Evolutionary conservation across 2,329 filamentous ascomycete species (phyloP).

Genomic region (Fusarium chlamydosporum): DNA sequence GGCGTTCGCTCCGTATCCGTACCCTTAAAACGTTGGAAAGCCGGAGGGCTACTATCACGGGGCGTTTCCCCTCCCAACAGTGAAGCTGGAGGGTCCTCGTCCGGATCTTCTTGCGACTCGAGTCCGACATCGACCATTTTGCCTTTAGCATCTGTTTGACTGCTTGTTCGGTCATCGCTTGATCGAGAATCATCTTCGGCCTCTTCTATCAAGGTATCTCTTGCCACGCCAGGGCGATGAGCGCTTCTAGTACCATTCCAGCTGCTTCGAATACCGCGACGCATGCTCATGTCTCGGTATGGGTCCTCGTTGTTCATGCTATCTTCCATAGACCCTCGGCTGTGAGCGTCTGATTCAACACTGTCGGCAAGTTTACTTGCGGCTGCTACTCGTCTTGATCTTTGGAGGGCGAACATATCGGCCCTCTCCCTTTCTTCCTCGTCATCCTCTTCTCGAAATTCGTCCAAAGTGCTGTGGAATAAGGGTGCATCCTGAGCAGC

Average conservation of each 20-base stretch:
- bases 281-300: slow-evolving; percentile 63
- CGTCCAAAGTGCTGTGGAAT: slow-evolving; percentile 93
- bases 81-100: slow-evolving; percentile 71
- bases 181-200: slow-evolving; percentile 59
- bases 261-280: slow-evolving; percentile 72
- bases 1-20: slow-evolving; percentile 56
- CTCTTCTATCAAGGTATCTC: slow-evolving; percentile 59
- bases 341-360: slow-evolving; percentile 77
- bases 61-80: slow-evolving; percentile 67
- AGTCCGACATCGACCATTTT: slow-evolving; percentile 91
- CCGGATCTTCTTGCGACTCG: slow-evolving; percentile 73
- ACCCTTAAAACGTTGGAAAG: slow-evolving; percentile 72
- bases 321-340: slow-evolving; percentile 56
- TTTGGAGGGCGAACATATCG: slow-evolving; percentile 93
- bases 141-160: slow-evolving; percentile 61
- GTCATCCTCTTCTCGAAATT: slow-evolving; percentile 93
- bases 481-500: slow-evolving; percentile 84
- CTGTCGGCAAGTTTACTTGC: slow-evolving; percentile 87
- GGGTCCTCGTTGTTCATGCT: slow-evolving; percentile 52
- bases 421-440: slow-evolving; percentile 90
- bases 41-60: slow-evolving; percentile 68
- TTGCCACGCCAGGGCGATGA: slow-evolving; percentile 48
- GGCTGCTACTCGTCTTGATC: slow-evolving; percentile 89
- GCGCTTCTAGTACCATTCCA: slow-evolving; percentile 70
- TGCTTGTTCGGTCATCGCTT: slow-evolving; percentile 52